Base-by-base conservation (phyloP, 1,284 basidiomycete species). In the Kalmanozyma brasiliensis region DNA sequence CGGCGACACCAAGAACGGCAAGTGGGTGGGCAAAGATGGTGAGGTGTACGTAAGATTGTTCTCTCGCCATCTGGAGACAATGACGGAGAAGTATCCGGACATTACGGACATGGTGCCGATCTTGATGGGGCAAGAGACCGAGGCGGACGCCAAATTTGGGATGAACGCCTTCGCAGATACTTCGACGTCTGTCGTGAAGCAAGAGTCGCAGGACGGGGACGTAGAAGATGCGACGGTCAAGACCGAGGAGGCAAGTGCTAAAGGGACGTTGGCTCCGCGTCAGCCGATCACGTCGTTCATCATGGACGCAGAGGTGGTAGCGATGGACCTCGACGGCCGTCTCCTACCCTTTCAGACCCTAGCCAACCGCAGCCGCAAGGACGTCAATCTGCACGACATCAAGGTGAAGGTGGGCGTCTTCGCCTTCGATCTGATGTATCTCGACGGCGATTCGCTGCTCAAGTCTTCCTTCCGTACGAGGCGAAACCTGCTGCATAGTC, bases 11-110 rank as follows among this genome's bases (percentile, higher is more conserved):
- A 71, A 55, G 32, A 52, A 51, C 17, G 81, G 66, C 22, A 80
- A 63, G 49, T 80, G 80, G 76, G 73, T 52, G n/a, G 78, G 64
- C 26, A 52, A 63, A 19, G 13, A 76, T 16, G 60, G 49, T 11
- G 66, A 72, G 36, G 77, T 86, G 20, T 85, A 84, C 60, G 87
- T 93, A 33, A 87, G 88, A 47, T 85, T 95, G 40, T 96, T 96
- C 84, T 92, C 90, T 55, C 87, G 93, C 29, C 93, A 95, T 84
- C 84, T 96, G 23, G 93, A 95, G 83, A 90, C 94, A 76, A 94
- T 94, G 91, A 94, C 92, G 3, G 87, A 57, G 32, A 83, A 93
- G 89, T 97, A 96, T 81, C 94, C 94, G 11, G 94, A 97, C 82
- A 87, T 96, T 32, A 85, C 88, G 55, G 85, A 86, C 20, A 58